Base-by-base conservation (phyloP, 23 red algal genomes). In the Agarophyton chilense region DNA sequence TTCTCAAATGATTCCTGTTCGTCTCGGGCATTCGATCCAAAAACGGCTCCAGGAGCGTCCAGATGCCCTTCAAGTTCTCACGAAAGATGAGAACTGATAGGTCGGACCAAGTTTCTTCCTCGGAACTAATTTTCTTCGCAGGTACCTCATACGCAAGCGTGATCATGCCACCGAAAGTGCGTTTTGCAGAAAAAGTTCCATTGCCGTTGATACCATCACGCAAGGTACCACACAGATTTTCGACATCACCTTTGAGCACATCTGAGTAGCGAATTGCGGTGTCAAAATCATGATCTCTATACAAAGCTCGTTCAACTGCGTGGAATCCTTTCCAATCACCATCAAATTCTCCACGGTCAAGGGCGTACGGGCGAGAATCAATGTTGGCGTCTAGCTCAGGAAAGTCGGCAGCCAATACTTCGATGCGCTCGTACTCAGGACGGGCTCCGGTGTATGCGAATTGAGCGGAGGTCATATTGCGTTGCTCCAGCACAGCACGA, bases 41-140 rank as follows among this genome's bases (percentile, higher is more conserved):
- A 40, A 90, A 90, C 3, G 86, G 86, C 72, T 14, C 32, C 19
- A 78, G 45, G 10, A 90, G 32, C 2, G 86, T 63, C 72, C 71
- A 65, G 47, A 92, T 86, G 19, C 89, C 89, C 79, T 93, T 93
- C 10, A 53, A 18, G 54, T 93, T 93, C 55, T 93, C 81, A 34
- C 79, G 79, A 29, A 93, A 93, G 10, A 93, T 93, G 24, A 93
- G 35, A 26, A 93, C 29, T 12, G 47, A 61, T 32, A 85, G 47
- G 55, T 93, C 89, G 36, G 76, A 83, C 89, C 76, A 83, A 19
- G 78, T 84, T 42, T 93, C 89, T 35, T 93, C 89, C 77, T 93
- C 87, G 28, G 87, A 91, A 13, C 50, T 62, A 12, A 91, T 91
- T 44, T 91, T 91, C 56, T 91, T 91, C 29, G 87, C 87, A 31